Evolutionary conservation across 2,329 filamentous ascomycete genomes (phyloP).

Genomic region (Ceratocystis cubensis): DNA sequence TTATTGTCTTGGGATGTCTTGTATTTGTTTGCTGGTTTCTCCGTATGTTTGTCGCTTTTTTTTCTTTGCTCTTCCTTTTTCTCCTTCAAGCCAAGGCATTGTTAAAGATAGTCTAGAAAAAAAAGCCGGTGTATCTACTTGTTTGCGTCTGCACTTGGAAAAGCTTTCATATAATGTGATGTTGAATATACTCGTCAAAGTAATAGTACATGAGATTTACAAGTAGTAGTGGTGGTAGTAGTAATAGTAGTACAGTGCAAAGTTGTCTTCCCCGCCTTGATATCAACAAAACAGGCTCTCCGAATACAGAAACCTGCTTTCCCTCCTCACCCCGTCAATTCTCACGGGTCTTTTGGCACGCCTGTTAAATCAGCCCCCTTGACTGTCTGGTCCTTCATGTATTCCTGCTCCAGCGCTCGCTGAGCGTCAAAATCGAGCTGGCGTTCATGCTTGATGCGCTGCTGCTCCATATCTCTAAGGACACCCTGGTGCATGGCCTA

Average conservation of each 20-base stretch:
- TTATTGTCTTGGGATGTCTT: neutral
- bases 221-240: neutral
- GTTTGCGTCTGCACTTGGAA: neutral
- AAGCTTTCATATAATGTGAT: too few relatives aligned
- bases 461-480: constrained; percentile 86
- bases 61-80: constrained; percentile 6
- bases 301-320: neutral
- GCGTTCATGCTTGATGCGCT: constrained; percentile 77
- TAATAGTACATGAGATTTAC: neutral
- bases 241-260: constrained; percentile 1
- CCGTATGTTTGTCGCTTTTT: neutral
- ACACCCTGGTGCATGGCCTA: constrained; percentile 95
- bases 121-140: neutral
- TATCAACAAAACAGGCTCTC: neutral
- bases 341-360: constrained; percentile 13
- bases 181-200: neutral
- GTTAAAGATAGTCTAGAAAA: constrained; percentile 5
- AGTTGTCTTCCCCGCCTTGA: neutral
- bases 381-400: constrained; percentile 77
- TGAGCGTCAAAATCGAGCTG: constrained; percentile 94
- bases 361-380: constrained; percentile 15
- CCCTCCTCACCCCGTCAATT: neutral
- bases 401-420: constrained; percentile 70
- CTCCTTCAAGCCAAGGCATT: neutral
- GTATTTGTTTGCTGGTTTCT: neutral